These are phyloP conservation scores for Chaetoceros tenuissimus DNA, from an alignment of 108 stramenopile genomes.

Conservation along the genomic window DNA sequence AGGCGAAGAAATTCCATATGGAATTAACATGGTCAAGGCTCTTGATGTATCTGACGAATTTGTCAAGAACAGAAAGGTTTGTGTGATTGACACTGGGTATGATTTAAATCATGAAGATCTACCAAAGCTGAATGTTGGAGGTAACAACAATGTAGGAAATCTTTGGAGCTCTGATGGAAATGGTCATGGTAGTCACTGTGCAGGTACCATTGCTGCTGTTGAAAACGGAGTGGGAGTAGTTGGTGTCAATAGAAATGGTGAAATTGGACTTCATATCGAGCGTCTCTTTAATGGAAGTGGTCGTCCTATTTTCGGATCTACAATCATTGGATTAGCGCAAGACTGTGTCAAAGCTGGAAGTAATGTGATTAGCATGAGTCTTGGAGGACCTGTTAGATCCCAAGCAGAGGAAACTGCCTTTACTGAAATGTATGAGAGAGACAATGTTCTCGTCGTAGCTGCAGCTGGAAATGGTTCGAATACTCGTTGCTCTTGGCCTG, in stretches of 20 bases:
- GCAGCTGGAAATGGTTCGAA: slow-evolving; percentile 39
- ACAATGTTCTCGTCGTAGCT: slow-evolving; percentile 26
- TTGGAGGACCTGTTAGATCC: slow-evolving; percentile 14
- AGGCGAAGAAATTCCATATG: slow-evolving; percentile 15
- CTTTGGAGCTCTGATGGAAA: slow-evolving; percentile 21
- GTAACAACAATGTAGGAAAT: too few species aligned
- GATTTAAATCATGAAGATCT: slow-evolving; percentile 32
- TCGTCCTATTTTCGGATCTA: too few species aligned
- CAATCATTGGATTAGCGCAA: too few species aligned
- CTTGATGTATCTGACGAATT: too few species aligned
- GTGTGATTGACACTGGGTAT: slow-evolving; percentile 45
- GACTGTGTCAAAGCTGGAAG: slow-evolving; percentile 32
- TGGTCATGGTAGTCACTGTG: slow-evolving; percentile 29
- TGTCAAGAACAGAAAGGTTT: too few species aligned
- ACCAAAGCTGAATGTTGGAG: slow-evolving; percentile 8
- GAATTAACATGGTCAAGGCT: slow-evolving; percentile 34
- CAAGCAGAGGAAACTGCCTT: slow-evolving; percentile 15
- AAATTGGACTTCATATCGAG: slow-evolving; percentile 7
- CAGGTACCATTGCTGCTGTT: slow-evolving; percentile 30
- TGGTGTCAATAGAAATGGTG: slow-evolving; percentile 6
- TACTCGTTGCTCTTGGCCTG: slow-evolving; percentile 22
- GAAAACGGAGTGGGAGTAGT: slow-evolving; percentile 12
- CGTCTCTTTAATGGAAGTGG: slow-evolving; percentile 4
- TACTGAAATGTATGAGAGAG: slow-evolving; percentile 7
- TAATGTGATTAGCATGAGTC: slow-evolving; percentile 31